Evolutionary conservation across 768 basidiomycete species (phyloP).

Genomic region (Naganishia antarctica): DNA sequence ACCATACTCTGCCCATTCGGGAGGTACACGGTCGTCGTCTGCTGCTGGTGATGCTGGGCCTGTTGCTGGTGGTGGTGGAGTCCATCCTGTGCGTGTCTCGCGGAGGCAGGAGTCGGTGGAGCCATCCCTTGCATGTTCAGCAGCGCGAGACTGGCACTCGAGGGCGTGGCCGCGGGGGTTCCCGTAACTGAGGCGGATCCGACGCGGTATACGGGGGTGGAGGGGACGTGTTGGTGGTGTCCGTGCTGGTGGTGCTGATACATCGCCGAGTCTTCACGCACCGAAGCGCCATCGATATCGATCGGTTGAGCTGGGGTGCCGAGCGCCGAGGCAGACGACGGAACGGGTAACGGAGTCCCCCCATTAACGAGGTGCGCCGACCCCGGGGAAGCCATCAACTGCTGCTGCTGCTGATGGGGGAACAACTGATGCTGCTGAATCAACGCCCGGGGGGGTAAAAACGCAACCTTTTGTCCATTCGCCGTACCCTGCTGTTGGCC

Average conservation of each 20-base stretch:
- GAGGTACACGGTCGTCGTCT: neutral
- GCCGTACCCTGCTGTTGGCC: too few species aligned
- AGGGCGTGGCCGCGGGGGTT: neutral
- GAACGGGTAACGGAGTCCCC: neutral
- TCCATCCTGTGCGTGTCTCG: too few species aligned
- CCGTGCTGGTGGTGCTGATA: too few species aligned
- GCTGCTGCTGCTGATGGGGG: constrained; percentile 9
- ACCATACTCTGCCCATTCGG: constrained; percentile 14
- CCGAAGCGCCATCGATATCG: constrained; percentile 1
- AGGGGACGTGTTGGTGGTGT: neutral
- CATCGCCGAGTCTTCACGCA: too few species aligned
- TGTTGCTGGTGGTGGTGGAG: neutral
- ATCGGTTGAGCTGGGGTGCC: constrained; percentile 3
- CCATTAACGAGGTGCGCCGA: too few species aligned
- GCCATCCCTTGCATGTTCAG: constrained; percentile 15
- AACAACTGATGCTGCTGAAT: neutral
- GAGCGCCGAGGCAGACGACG: neutral
- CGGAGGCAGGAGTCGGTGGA: too few species aligned
- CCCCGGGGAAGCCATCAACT: too few species aligned
- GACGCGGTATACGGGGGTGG: constrained; percentile 7
- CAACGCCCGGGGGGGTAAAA: neutral
- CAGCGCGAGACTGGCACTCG: neutral
- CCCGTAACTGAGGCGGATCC: neutral
- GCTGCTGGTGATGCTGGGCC: neutral
- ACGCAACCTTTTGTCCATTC: neutral